Evolutionary conservation across 2,329 filamentous ascomycete species (phyloP), one percentile per base, ranked within the genome.

Genomic region (Simplicillium aogashimaense): DNA sequence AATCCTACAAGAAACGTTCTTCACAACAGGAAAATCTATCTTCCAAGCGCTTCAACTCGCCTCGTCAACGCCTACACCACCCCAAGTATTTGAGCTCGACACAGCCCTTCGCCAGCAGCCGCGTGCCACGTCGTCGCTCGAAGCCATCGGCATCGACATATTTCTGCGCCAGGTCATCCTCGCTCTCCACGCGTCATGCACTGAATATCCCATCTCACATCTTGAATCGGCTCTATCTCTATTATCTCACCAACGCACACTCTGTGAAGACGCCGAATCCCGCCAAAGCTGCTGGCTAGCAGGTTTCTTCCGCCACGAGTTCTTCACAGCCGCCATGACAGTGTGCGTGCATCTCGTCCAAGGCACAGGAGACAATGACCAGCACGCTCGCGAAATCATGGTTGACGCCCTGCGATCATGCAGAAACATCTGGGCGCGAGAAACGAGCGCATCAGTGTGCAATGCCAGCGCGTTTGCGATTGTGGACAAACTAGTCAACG

Each of bases 381-480:
- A 25, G 15, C 41, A 28, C 34, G 38, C 44, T 8, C 41, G 30
- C 29, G 38, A 39, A 35, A 41, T 46, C 29, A 41, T 46, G 36
- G 38, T 46, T 11, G 44, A 44, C 17, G 44, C 44, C 20, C 39
- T 46, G 41, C 42, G 42, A 38, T 39, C 36, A 20, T 46, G 44
- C 18, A 38, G 41, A 20, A 42, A 46, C n/a, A 34, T 45, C 14
- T 45, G 43, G 43, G 41, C 41, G 16, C 29, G 36, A 16, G 43
- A 45, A 33, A 41, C 34, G 34, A 36, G 38, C 9, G 29, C 29
- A 14, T 43, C 43, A 6, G 35, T 43, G 3, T 43, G 41, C 28
- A 45, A 45, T 30, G 43, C 41, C 14, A 45, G 40, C 29, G 43
- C 41, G 8, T 43, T 41, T n/a, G 38, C 38, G 3, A 34, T 43